Conservation (phyloP, 495 filamentous ascomycete genomes). For the Poronia punctata region DNA sequence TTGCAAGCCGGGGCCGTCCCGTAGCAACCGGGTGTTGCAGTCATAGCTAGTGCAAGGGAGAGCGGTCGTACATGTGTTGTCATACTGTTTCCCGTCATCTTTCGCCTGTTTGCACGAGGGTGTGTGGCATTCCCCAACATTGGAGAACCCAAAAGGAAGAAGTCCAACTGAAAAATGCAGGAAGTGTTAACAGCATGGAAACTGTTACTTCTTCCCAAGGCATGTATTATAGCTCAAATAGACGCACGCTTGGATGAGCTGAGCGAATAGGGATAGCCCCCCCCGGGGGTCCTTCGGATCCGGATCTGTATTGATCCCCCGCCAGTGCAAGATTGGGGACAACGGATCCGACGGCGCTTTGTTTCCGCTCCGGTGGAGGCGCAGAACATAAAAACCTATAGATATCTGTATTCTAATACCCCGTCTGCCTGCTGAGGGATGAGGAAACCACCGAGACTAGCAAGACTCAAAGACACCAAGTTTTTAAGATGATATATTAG, state of each 20-base stretch:
- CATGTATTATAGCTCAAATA: constrained; percentile 24
- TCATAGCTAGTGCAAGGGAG: too few species aligned
- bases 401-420: constrained; percentile 12
- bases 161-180: too few species aligned
- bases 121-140: too few species aligned
- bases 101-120: too few species aligned
- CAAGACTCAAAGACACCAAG: not conserved
- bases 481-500: not conserved
- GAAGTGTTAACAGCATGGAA: constrained; percentile 8
- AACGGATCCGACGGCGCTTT: not conserved
- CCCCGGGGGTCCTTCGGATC: too few species aligned
- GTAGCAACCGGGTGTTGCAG: too few species aligned
- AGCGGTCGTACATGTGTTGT: too few species aligned
- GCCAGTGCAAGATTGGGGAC: constrained; percentile 1
- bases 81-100: too few species aligned
- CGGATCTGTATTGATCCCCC: not conserved
- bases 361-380: constrained; percentile 3
- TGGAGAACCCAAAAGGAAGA: too few species aligned
- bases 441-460: not conserved
- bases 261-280: constrained; percentile 5
- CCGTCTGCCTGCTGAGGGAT: constrained; percentile 1
- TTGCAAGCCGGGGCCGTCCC: too few species aligned
- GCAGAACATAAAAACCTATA: constrained; percentile 4
- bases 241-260: constrained; percentile 1
- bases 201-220: constrained; percentile 11